Percentiles rank a stretch among this genome's conserved stretches.
phyloP scores from a whole-genome alignment of 148 eudicot species.

The Dianthus caryophyllus region DNA sequence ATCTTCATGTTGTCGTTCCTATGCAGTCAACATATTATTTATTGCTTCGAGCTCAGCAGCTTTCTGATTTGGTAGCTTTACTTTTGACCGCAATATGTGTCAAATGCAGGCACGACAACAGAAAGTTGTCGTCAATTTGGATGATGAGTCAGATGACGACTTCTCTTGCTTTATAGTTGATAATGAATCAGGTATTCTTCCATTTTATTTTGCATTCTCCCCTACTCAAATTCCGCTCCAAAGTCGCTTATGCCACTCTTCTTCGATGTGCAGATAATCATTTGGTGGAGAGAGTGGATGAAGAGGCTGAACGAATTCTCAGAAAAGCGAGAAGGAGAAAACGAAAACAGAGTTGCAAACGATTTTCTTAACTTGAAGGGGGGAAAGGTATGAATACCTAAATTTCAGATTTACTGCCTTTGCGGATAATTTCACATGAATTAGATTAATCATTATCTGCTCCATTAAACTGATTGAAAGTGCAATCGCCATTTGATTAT shows the following conservation, averaged over 20 bases:
- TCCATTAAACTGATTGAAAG: background rate
- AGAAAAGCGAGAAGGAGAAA: conserved; percentile 85
- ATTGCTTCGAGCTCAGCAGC: background rate
- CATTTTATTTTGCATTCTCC: background rate
- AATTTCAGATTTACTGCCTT: background rate
- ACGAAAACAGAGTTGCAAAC: conserved; percentile 42
- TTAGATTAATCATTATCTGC: background rate
- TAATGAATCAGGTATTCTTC: conserved; percentile 43
- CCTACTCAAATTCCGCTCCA: background rate
- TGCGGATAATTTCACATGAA: background rate
- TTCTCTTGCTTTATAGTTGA: conserved; percentile 57
- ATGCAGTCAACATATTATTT: background rate
- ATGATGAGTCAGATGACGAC: conserved; percentile 62
- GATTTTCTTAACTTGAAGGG: conserved; percentile 22
- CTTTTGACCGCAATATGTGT: background rate
- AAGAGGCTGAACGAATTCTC: conserved; percentile 59
- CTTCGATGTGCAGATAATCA: conserved; percentile 35
- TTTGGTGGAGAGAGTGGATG: conserved; percentile 39
- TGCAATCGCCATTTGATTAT: background rate
- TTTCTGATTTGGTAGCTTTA: background rate
- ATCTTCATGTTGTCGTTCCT: background rate
- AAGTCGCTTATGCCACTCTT: background rate
- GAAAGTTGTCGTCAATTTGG: conserved; percentile 46
- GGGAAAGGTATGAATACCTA: conserved; percentile 46
- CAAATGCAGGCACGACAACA: conserved; percentile 40